Conservation (phyloP, 129 eudicot species). For the Escallonia herrerae region DNA sequence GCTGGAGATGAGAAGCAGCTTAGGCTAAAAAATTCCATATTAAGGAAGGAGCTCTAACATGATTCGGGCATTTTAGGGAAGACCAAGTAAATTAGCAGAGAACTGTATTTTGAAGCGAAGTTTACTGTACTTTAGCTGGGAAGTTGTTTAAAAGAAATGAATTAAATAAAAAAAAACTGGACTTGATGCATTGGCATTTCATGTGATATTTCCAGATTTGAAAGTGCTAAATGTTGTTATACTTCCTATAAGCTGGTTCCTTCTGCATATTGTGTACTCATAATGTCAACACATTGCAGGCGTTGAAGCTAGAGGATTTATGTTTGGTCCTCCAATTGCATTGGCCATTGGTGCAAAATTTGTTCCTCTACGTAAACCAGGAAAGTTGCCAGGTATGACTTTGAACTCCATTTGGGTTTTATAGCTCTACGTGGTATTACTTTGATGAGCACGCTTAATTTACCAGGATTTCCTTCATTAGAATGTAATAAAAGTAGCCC, state of each 20-base stretch:
- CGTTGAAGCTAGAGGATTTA: constrained; percentile 97
- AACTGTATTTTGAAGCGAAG: neutral
- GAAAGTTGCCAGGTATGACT: constrained; percentile 71
- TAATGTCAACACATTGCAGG: constrained; percentile 34
- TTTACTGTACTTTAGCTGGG: neutral
- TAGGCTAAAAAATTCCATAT: neutral
- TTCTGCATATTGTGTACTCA: neutral
- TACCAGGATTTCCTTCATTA: too few species aligned
- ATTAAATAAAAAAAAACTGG: too few species aligned
- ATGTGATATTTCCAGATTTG: too few species aligned
- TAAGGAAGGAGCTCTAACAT: neutral
- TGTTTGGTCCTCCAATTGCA: constrained; percentile 94
- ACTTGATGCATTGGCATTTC: too few species aligned
- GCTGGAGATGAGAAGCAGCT: too few species aligned
- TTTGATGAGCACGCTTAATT: too few species aligned
- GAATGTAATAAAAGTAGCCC: too few species aligned
- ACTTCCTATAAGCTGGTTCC: neutral
- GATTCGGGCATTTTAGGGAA: neutral
- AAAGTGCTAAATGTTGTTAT: neutral
- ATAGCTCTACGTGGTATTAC: too few species aligned
- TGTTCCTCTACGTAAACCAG: constrained; percentile 85
- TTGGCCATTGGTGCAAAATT: constrained; percentile 96
- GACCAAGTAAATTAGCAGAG: neutral
- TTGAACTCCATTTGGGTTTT: neutral
- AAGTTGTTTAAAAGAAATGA: too few species aligned